These are phyloP conservation scores for Massospora cicadina DNA, from an alignment of 371 early-diverging fungal species.

Conservation along the genomic window DNA sequence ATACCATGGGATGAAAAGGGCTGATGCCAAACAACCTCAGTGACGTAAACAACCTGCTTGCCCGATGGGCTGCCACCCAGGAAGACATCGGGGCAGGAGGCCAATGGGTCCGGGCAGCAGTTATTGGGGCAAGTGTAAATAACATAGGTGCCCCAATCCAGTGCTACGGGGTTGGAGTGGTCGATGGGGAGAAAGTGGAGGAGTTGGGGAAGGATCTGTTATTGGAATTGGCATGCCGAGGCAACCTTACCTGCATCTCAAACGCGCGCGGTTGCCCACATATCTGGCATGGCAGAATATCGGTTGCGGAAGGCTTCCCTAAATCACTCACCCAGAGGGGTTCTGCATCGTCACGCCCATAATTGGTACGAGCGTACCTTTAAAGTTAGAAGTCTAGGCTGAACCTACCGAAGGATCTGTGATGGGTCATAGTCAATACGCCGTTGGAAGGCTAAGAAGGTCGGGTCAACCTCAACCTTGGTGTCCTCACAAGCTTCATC, in stretches of 20 bases:
- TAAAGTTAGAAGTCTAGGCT: neutral
- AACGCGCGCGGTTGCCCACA: slow-evolving; percentile 64
- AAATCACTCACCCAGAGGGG: slow-evolving; percentile 69
- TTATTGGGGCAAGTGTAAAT: slow-evolving; percentile 74
- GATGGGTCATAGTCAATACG: slow-evolving; percentile 57
- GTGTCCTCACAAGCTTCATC: slow-evolving; percentile 59
- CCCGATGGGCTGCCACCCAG: neutral
- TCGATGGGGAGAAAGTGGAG: slow-evolving; percentile 65
- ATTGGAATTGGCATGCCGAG: neutral
- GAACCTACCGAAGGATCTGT: slow-evolving; percentile 61
- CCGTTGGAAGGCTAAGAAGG: slow-evolving; percentile 81
- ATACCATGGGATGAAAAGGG: slow-evolving; percentile 49
- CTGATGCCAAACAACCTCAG: slow-evolving; percentile 46
- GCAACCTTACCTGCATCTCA: slow-evolving; percentile 64
- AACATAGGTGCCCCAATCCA: slow-evolving; percentile 85
- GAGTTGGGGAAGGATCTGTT: slow-evolving; percentile 61
- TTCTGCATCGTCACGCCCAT: slow-evolving; percentile 29
- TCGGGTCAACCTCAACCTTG: slow-evolving; percentile 69
- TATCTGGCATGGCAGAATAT: slow-evolving; percentile 49
- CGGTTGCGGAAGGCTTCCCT: slow-evolving; percentile 29
- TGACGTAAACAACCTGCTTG: neutral
- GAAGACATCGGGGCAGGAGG: neutral
- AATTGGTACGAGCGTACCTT: slow-evolving; percentile 50
- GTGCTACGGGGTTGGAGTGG: slow-evolving; percentile 40
- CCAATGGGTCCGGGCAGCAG: slow-evolving; percentile 36